Conservation (phyloP, 495 filamentous ascomycete species). For the Melanomma pulvis-pyrius region DNA sequence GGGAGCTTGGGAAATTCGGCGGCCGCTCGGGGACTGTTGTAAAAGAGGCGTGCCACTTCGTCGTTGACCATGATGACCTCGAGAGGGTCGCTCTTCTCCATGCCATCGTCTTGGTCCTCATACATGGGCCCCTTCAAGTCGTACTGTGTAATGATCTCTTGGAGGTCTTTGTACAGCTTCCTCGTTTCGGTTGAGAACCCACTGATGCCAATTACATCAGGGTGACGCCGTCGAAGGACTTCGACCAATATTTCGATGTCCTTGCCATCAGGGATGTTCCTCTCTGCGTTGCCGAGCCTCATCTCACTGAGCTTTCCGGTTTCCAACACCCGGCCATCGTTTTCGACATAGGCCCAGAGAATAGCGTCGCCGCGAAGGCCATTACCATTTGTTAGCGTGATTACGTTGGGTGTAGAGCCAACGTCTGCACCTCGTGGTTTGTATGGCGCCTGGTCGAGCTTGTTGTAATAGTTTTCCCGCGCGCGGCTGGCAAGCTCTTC, state of each 20-base stretch:
- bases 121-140: slow-evolving; percentile 74
- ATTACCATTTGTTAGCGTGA: slow-evolving; percentile 81
- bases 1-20: slow-evolving; percentile 77
- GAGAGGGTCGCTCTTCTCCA: slow-evolving; percentile 67
- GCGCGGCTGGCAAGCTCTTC: slow-evolving; percentile 80
- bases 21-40: slow-evolving; percentile 80
- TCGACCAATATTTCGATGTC: slow-evolving; percentile 70
- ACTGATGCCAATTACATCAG: slow-evolving; percentile 86
- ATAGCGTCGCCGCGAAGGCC: slow-evolving; percentile 78
- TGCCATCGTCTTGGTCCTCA: slow-evolving; percentile 67
- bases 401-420: slow-evolving; percentile 83
- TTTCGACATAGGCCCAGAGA: slow-evolving; percentile 89
- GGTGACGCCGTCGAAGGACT: slow-evolving; percentile 71
- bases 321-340: slow-evolving; percentile 85
- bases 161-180: slow-evolving; percentile 75
- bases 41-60: slow-evolving; percentile 91
- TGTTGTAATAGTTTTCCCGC: slow-evolving; percentile 80
- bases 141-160: slow-evolving; percentile 72
- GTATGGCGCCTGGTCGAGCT: slow-evolving; percentile 92
- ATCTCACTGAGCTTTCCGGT: slow-evolving; percentile 84
- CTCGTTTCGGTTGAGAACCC: slow-evolving; percentile 91
- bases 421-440: slow-evolving; percentile 92
- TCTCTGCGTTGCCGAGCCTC: slow-evolving; percentile 65
- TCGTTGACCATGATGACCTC: slow-evolving; percentile 94
- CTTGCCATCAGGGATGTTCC: slow-evolving; percentile 63